Conservation (phyloP, 2,329 filamentous ascomycete species). For the Talaromyces sp. region DNA sequence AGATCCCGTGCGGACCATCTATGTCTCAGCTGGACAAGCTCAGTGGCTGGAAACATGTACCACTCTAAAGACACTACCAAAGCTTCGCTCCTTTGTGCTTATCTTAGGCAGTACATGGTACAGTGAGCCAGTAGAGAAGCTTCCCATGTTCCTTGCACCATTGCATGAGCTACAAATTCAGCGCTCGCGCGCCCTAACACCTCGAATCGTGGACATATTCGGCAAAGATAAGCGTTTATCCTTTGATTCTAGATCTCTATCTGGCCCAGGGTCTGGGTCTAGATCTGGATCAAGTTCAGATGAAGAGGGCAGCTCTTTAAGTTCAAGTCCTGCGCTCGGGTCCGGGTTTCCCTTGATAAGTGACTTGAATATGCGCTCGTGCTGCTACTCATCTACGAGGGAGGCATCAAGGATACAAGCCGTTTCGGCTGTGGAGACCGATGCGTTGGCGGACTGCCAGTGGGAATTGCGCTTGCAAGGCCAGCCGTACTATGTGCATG, state of each 20-base stretch:
- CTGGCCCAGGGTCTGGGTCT: constrained; percentile 7
- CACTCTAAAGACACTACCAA: constrained; percentile 27
- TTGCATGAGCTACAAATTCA: constrained; percentile 30
- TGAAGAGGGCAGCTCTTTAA: constrained; percentile 8
- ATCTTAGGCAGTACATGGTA: constrained; percentile 40
- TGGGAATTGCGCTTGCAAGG: constrained; percentile 37
- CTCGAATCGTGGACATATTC: neutral
- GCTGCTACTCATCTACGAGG: neutral
- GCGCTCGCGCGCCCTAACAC: neutral
- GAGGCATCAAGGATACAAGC: no score
- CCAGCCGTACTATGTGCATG: constrained; percentile 38
- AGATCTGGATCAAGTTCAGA: constrained; percentile 9
- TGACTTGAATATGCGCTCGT: neutral
- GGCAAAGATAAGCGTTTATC: neutral
- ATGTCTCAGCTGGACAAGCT: constrained; percentile 39
- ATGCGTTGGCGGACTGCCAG: constrained; percentile 17
- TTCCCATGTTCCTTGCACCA: constrained; percentile 40
- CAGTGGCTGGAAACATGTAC: constrained; percentile 43
- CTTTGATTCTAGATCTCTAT: neutral
- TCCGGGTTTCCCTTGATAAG: neutral
- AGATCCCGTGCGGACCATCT: constrained; percentile 42
- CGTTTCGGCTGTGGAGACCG: neutral
- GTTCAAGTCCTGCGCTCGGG: neutral
- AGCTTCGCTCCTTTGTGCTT: constrained; percentile 35
- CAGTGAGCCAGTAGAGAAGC: constrained; percentile 39